Base-by-base conservation (phyloP, 1,139 yeast species). In the Magnusiomyces tetraspermus region DNA sequence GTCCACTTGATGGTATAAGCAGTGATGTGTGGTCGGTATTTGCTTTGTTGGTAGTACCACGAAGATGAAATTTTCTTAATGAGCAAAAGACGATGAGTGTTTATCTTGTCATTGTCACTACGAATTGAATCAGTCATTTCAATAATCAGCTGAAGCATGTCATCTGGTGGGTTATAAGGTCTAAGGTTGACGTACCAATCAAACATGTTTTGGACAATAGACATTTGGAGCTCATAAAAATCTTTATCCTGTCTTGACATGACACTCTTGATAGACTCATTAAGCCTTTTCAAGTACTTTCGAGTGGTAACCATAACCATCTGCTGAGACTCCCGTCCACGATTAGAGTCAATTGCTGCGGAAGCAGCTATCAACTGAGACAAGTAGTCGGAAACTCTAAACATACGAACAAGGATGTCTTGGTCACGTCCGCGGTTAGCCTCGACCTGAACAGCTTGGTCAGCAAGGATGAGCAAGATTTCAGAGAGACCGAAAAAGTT, bases 1-100 rank as follows among this genome's bases (percentile, higher is more conserved):
- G 84, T 72, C 88, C 92, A 82, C 50, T 74, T 74, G 26, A 85
- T 75, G 24, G 85, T 68, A 52, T 74, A 71, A 5, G 76, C 70
- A 33, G 82, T 69, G 61, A 85, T 71, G n/a, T 65, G 63, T 10
- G 75, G 71, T 45, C 82, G 70, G 42, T 69, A 68, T 22, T 61
- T 58, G 13, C 75, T 65, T 21, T 67, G 68, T 19, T 71, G 67
- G 49, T 75, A 71, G 49, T 80, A 64, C 61, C 75, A 67, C 2
- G 82, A 71, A 42, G 74, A 74, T 49, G 83, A 74, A 42, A 84
- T 69, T 52, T 85, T 73, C 61, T 81, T 79, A 55, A 82, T 72
- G 58, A 85, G 74, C 49, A 83, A 67, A 55, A 85, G 69, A 59
- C 83, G 81, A 47, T 78, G 74, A 46, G 81, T 72, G 49, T 80